These are phyloP conservation scores for Heritiera fomes DNA, from an alignment of 345 rosid species.

Conservation along the genomic window DNA sequence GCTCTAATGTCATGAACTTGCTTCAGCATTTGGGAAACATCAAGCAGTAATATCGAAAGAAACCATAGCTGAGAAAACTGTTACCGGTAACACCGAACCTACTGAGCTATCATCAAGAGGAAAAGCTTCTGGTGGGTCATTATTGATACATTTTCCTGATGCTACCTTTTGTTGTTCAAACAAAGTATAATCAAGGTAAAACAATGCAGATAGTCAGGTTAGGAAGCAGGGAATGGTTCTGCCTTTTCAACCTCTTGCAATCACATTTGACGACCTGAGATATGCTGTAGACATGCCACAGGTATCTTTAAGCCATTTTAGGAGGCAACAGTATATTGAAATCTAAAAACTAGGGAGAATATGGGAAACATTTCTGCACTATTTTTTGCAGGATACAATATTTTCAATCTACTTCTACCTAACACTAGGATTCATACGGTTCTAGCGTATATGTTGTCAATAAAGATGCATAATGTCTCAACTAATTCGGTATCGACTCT, in stretches of 20 bases:
- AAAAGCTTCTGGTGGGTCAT: constrained; percentile 29
- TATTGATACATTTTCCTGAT: neutral
- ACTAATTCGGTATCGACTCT: too few species aligned
- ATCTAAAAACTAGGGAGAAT: neutral
- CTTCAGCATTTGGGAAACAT: constrained; percentile 47
- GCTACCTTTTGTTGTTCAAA: constrained; percentile 8
- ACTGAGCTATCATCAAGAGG: neutral
- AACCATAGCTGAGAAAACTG: neutral
- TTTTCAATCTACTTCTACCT: neutral
- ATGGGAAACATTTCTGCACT: too few species aligned
- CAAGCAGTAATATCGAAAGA: constrained; percentile 33
- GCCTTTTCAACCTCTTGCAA: constrained; percentile 35
- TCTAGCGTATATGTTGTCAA: too few species aligned
- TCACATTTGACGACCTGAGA: constrained; percentile 43
- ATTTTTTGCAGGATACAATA: neutral
- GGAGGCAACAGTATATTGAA: neutral
- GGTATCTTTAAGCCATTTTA: constrained; percentile 4
- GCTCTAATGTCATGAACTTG: neutral
- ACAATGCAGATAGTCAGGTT: neutral
- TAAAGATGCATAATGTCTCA: too few species aligned
- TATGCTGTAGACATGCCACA: constrained; percentile 43
- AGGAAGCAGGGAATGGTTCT: constrained; percentile 28
- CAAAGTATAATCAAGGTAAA: neutral
- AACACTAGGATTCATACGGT: neutral
- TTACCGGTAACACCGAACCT: constrained; percentile 4